Evolutionary conservation across 306 rosid species (phyloP), one percentile per base, ranked within the genome.

Genomic region (Vicia sativa): DNA sequence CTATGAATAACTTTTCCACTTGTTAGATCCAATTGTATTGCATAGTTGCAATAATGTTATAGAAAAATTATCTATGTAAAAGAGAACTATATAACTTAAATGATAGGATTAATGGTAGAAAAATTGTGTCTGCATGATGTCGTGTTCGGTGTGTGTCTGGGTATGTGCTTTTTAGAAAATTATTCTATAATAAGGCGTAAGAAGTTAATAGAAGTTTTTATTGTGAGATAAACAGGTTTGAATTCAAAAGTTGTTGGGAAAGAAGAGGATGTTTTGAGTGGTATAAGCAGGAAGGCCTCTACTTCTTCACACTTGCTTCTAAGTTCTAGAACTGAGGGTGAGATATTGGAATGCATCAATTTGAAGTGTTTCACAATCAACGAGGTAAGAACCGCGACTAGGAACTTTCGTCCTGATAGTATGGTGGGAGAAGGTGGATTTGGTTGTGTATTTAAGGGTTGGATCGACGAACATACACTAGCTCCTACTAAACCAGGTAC

Each of bases 371-470:
- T 90, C 62, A 11, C 75, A 70, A 85, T 85, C 76, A 86, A 78
- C 76, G 95, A 88, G 54, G 85, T 93, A 72, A 86, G 65, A 83
- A 77, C 83, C 18, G 95, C 98, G 67, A 93, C 98, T 28, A 81
- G 98, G 79, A 90, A 93, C 80, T 93, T 93, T 74, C 95, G 98
- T 11, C 98, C 98, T 0, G 98, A 93, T 61, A 90, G 96, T 83
- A 45, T 93, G 79, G 77, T 93, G 3, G 98, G 98, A 3, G 98
- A 90, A 81, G 98, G 98, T 0, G 97, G 98, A 7, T 93, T 93
- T 65, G 98, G 98, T 35, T 54, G 69, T 62, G 98, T 93, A 13
- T 93, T 85, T 49, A 93, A 93, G 44, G 98, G 98, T 11, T 93
- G 97, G 98, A 61, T 93, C 2, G 98, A 93, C 79, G 97, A 85